Evolutionary conservation across 1,139 yeast species (phyloP), one percentile per base, ranked within the genome.

Genomic region (Candida sp.): DNA sequence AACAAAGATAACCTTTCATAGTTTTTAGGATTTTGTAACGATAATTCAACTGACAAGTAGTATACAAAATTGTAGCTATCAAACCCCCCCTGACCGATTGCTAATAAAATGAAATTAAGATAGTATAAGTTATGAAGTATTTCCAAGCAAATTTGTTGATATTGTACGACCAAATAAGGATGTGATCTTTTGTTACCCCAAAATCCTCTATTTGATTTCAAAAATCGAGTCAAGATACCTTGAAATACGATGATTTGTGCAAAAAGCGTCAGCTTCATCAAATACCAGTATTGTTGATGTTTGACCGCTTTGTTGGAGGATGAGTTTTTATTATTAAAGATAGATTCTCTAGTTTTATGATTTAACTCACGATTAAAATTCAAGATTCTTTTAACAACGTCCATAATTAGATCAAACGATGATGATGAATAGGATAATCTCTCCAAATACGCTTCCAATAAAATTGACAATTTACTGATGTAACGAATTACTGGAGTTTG

Each of bases 11-110:
- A 55, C 4, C 55, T 50, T 47, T 77, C 79, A 25, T 75, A 66
- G 40, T 43, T 54, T 19, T 12, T 44, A n/a, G 38, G 61, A 54
- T 49, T 64, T 4, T 45, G 12, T 9, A 55, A 48, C 48, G 56
- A 73, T 53, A 66, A 43, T 44, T 82, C 87, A 5, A 79, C 48
- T 15, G 80, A 60, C 4, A 81, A 62, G 39, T 75, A 69, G 51
- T 79, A 78, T n/a, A 83, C 81, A 57, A 82, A 84, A 52, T 82
- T 83, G 57, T 81, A 85, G 21, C 80, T 73, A 42, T 83, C 86
- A 57, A 86, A 85, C 1, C 89, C 89, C 1, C 87, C 85, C 35
- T 78, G 75, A 0, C 95, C 93, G 15, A 85, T 73, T 19, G 79
- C 69, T 34, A 78, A 71, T 11, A 84, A 59, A 5, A 84, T 69